Conservation (phyloP, 768 basidiomycete species). For the Grammothele lineata region DNA sequence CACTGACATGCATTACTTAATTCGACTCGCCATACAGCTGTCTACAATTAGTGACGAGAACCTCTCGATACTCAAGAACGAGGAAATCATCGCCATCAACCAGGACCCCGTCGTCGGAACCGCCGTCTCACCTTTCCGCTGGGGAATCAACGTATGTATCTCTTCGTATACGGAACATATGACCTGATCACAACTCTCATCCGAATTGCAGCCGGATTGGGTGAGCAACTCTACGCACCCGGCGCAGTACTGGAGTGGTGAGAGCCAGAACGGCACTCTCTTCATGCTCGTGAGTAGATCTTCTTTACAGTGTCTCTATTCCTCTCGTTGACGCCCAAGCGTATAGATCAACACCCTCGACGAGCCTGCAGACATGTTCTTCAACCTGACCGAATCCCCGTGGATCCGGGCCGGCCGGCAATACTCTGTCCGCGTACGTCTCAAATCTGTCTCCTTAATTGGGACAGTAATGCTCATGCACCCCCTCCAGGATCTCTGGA, state of each 20-base stretch:
- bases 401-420: slow-evolving; percentile 67
- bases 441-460: slow-evolving; percentile 1
- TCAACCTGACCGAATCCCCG: slow-evolving; percentile 63
- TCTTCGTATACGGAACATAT: neutral
- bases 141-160: slow-evolving; percentile 57
- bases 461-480: neutral
- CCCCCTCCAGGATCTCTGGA: slow-evolving; percentile 57
- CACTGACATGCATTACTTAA: neutral
- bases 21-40: slow-evolving; percentile 32
- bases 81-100: slow-evolving; percentile 63
- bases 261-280: slow-evolving; percentile 58
- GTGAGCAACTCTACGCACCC: slow-evolving; percentile 44
- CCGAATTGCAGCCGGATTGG: slow-evolving; percentile 31
- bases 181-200: neutral
- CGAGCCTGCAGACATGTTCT: slow-evolving; percentile 52
- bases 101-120: slow-evolving; percentile 62
- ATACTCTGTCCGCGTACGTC: slow-evolving; percentile 57
- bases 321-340: neutral
- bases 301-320: neutral
- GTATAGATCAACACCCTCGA: slow-evolving; percentile 56
- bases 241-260: slow-evolving; percentile 70
- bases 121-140: slow-evolving; percentile 62
- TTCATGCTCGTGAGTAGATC: slow-evolving; percentile 54
- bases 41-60: slow-evolving; percentile 45
- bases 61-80: slow-evolving; percentile 56